phyloP scores from a whole-genome alignment of 176 grass and related monocot species.

The Zizania latifolia region DNA sequence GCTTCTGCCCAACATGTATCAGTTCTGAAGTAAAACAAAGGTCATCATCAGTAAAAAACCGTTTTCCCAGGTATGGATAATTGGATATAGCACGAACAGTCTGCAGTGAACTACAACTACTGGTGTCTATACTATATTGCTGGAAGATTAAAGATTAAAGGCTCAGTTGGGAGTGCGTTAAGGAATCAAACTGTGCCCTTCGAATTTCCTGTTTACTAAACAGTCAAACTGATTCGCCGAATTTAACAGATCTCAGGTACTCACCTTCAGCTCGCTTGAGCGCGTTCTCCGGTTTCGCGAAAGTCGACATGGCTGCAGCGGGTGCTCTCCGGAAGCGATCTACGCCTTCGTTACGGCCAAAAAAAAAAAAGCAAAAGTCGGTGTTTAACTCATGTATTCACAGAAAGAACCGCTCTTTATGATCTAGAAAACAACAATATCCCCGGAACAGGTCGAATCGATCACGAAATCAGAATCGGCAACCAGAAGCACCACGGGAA shows the following conservation, averaged over 20 bases:
- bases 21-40: slow-evolving; percentile 51
- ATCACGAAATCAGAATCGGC: background rate
- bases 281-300: slow-evolving; percentile 93
- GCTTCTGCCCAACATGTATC: slow-evolving; percentile 97
- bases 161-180: background rate
- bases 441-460: background rate
- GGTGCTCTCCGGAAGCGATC: slow-evolving; percentile 37
- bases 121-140: background rate
- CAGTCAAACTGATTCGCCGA: background rate
- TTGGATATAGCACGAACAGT: background rate
- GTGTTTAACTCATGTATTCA: slow-evolving; percentile 5
- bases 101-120: background rate
- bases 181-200: background rate
- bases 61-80: background rate
- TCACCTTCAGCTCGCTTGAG: slow-evolving; percentile 90
- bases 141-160: background rate
- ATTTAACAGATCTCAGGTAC: background rate
- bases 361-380: background rate
- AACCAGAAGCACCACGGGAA: background rate
- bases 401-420: too few relatives aligned
- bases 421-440: background rate
- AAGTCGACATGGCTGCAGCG: slow-evolving; percentile 62
- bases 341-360: slow-evolving; percentile 25
- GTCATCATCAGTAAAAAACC: background rate
- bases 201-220: background rate